Conservation (phyloP, 805 yeast genomes). For the Ogataea zsoltii region DNA sequence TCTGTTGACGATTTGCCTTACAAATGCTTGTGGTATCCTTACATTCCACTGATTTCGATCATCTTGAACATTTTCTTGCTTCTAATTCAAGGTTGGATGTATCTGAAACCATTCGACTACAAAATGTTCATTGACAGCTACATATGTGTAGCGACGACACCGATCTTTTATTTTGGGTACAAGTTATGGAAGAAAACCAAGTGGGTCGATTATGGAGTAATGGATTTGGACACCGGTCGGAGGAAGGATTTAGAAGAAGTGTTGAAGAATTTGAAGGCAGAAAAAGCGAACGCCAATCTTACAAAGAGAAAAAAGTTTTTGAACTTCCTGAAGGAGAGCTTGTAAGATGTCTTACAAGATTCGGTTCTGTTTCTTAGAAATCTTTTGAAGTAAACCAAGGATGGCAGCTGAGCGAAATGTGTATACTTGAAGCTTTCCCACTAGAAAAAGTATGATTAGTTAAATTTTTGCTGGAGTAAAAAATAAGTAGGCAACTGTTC, state of each 20-base stretch:
- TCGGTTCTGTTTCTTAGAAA: too few species aligned
- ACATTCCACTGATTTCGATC: constrained; percentile 49
- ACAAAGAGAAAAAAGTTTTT: not conserved
- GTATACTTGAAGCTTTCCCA: too few species aligned
- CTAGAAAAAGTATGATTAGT: too few species aligned
- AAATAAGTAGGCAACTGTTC: too few species aligned
- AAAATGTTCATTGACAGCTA: constrained; percentile 61
- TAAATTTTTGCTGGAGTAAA: too few species aligned
- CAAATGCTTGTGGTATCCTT: constrained; percentile 51
- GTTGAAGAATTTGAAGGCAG: constrained; percentile 1
- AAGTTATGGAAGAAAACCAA: constrained; percentile 7
- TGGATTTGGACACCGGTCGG: constrained; percentile 54
- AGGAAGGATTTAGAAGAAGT: constrained; percentile 36
- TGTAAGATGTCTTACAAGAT: too few species aligned
- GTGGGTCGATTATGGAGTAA: constrained; percentile 40
- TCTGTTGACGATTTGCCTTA: constrained; percentile 52
- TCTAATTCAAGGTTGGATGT: constrained; percentile 67
- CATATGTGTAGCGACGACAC: constrained; percentile 59
- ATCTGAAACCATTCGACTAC: constrained; percentile 58
- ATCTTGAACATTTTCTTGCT: constrained; percentile 52
- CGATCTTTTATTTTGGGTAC: constrained; percentile 37
- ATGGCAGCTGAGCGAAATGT: too few species aligned
- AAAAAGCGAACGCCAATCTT: not conserved
- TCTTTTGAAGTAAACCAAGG: too few species aligned
- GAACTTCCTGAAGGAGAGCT: too few species aligned